Evolutionary conservation across 306 rosid species (phyloP), one percentile per base, ranked within the genome.

Genomic region (Cicer chorassanicum): DNA sequence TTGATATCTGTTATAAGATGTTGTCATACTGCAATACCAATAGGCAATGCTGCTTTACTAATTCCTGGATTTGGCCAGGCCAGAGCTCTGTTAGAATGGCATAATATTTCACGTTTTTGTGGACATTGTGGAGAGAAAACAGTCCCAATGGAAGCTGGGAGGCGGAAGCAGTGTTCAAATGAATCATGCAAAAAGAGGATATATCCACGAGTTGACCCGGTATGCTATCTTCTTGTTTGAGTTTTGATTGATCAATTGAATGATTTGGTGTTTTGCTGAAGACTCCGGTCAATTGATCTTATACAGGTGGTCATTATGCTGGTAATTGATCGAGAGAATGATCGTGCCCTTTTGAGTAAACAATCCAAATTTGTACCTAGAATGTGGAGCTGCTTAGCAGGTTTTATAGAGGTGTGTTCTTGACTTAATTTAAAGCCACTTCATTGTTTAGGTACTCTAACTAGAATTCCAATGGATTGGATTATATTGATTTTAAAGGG

Each of bases 341-440:
- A 91, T 56, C 86, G 96, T 49, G 96, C 86, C 14, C 96, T 93
- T 62, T 62, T 91, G 81, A 84, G 96, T 75, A 83, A 85, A 80
- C 93, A 91, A 71, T 86, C 89, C 18, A 85, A 96, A 83, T 91
- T 89, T 66, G 97, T 89, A 6, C 93, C 93, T 10, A 87, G 97
- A 80, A 93, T 89, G 93, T 91, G 97, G 98, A 91, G 93, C 63
- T 91, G 98, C 87, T 86, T 91, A 34, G 96, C 98, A 48, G 98
- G 98, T 80, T 93, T 93, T 77, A 84, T 89, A 78, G 98, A 93
- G 93, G 98, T 88, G 78, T 44, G 64, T 68, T 18, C 77, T 83
- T 74, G 65, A 46, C 51, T 70, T 79, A 77, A 46, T 77, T 46
- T 60, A 29, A 60, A 34, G 68, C 46, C 21, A 19, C 21, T 19